These are phyloP conservation scores for Oryza glumipatula DNA, from an alignment of 176 grass and related monocot species.

Conservation along the genomic window DNA sequence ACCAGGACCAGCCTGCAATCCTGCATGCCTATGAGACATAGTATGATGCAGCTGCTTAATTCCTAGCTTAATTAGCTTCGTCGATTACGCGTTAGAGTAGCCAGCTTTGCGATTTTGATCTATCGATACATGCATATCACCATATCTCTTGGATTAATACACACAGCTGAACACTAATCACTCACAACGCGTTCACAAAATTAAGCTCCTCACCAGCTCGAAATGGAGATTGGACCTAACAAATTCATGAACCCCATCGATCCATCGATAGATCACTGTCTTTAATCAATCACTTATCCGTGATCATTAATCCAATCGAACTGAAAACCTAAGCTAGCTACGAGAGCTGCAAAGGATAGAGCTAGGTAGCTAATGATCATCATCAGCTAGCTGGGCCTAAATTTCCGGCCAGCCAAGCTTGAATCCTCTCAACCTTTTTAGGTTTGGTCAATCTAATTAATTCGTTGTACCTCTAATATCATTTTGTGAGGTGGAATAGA, in stretches of 20 bases:
- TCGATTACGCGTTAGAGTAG: neutral
- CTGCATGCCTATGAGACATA: too few relatives aligned
- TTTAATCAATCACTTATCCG: neutral
- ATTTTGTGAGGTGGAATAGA: too few relatives aligned
- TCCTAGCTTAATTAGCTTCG: neutral
- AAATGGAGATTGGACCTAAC: neutral
- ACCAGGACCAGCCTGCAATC: neutral
- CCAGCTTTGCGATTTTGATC: neutral
- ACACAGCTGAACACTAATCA: neutral
- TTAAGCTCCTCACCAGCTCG: neutral
- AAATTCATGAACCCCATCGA: neutral
- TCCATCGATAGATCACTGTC: neutral
- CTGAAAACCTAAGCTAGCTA: conserved; percentile 4
- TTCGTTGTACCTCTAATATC: neutral
- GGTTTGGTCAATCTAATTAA: conserved; percentile 14
- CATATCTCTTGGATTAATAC: neutral
- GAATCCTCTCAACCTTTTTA: neutral
- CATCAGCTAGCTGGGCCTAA: neutral
- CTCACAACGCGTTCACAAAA: neutral
- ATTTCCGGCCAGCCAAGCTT: neutral
- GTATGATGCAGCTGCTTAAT: neutral
- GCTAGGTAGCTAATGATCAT: neutral
- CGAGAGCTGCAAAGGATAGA: neutral
- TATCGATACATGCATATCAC: too few relatives aligned
- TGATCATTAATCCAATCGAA: conserved; percentile 6